Conservation (phyloP, 352 stramenopile species). For the Blastocystis sp. region DNA sequence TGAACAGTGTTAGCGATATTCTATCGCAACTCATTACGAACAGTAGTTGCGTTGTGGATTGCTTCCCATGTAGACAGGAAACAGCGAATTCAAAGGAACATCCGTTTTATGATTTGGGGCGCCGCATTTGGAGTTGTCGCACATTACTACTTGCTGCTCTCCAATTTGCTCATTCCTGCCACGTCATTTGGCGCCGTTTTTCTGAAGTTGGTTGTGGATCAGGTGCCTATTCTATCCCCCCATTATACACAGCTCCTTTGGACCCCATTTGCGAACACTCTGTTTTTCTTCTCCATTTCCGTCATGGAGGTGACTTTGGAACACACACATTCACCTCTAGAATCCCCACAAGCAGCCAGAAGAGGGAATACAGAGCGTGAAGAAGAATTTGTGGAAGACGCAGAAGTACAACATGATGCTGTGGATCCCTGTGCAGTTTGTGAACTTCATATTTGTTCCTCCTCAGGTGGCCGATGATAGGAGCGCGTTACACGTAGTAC, state of each 20-base stretch:
- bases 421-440: constrained; percentile 39
- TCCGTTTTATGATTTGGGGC: constrained; percentile 57
- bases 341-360: not conserved
- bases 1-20: constrained; percentile 46
- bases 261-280: constrained; percentile 17
- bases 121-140: constrained; percentile 22
- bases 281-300: constrained; percentile 58
- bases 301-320: constrained; percentile 6
- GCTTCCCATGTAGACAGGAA: constrained; percentile 7
- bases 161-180: constrained; percentile 16
- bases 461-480: not conserved
- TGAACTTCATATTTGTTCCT: constrained; percentile 65
- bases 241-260: constrained; percentile 10
- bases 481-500: constrained; percentile 12
- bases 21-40: constrained; percentile 53
- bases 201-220: constrained; percentile 49
- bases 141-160: constrained; percentile 27
- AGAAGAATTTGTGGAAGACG: constrained; percentile 26
- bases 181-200: not conserved
- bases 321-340: not conserved
- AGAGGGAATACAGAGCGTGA: constrained; percentile 5
- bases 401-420: constrained; percentile 44
- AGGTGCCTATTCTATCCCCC: not conserved
- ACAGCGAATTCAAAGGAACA: not conserved
- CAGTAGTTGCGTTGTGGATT: not conserved